These are phyloP conservation scores for Elongisporangium undulatum DNA, from an alignment of 352 stramenopile species.

Conservation along the genomic window DNA sequence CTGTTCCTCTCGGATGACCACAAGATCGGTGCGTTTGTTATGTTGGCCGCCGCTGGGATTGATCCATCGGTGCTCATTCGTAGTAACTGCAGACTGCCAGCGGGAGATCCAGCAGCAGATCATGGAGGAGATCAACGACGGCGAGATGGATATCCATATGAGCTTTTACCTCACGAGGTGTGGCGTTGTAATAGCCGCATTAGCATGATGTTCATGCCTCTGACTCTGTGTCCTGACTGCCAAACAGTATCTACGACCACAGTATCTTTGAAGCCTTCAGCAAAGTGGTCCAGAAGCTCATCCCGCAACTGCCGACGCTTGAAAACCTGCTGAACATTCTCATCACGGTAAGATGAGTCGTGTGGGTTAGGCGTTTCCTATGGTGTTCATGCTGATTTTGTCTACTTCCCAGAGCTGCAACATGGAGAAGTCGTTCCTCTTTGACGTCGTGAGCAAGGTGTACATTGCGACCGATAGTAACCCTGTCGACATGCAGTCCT, in stretches of 20 bases:
- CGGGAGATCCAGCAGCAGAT: conserved; percentile 97
- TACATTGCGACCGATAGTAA: conserved; percentile 99
- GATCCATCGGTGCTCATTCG: neutral
- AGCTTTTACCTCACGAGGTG: conserved; percentile 87
- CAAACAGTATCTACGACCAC: conserved; percentile 90
- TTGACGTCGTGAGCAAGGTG: conserved; percentile 98
- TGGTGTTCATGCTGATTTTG: conserved; percentile 1
- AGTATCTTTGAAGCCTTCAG: conserved; percentile 97
- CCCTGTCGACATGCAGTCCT: conserved; percentile 96
- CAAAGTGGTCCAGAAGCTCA: conserved; percentile 97
- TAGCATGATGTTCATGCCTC: conserved; percentile 1
- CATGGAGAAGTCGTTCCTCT: conserved; percentile 99
- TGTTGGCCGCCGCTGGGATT: neutral
- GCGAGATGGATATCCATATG: conserved; percentile 91
- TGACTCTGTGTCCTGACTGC: neutral
- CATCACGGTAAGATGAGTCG: conserved; percentile 59
- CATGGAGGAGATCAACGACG: conserved; percentile 94
- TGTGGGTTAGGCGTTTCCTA: neutral
- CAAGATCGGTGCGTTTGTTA: conserved; percentile 87
- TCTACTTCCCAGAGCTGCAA: conserved; percentile 86
- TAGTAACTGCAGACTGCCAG: conserved; percentile 84
- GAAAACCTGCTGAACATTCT: conserved; percentile 98
- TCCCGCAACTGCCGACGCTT: conserved; percentile 95
- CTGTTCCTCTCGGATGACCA: conserved; percentile 98
- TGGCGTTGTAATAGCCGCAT: neutral